phyloP scores from a whole-genome alignment of 257 asterid genomes.

The Ligustrum vulgare region DNA sequence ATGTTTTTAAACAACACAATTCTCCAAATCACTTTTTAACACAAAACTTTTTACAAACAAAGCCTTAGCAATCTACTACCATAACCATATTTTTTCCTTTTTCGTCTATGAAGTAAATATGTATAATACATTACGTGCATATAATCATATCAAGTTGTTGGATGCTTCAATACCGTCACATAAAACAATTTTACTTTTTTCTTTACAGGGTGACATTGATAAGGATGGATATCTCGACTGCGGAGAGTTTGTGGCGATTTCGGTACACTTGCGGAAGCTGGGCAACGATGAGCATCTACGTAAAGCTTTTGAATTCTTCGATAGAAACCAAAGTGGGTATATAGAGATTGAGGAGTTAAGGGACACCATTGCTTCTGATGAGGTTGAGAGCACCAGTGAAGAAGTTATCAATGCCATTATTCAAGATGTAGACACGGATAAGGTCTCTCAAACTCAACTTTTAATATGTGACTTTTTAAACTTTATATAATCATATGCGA shows the following conservation, averaged over 20 bases:
- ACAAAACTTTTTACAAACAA: no score
- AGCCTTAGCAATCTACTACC: neutral
- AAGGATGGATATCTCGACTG: constrained; percentile 63
- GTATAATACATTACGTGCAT: neutral
- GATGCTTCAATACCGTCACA: neutral
- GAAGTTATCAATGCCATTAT: constrained; percentile 63
- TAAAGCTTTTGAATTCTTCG: constrained; percentile 62
- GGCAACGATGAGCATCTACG: constrained; percentile 64
- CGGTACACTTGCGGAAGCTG: constrained; percentile 63
- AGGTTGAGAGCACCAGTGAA: constrained; percentile 53
- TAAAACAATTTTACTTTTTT: neutral
- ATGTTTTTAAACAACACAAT: no score
- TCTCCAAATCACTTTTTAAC: no score
- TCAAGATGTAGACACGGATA: constrained; percentile 70
- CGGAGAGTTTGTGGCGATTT: constrained; percentile 60
- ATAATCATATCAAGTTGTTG: neutral
- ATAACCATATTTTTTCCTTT: neutral
- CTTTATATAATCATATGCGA: neutral
- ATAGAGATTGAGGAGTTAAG: constrained; percentile 67
- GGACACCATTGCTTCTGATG: constrained; percentile 57
- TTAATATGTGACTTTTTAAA: neutral
- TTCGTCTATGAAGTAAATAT: neutral
- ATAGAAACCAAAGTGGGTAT: constrained; percentile 53
- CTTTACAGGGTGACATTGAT: constrained; percentile 59
- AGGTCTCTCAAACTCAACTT: constrained; percentile 32